Conservation (phyloP, 495 filamentous ascomycete species). For the Xylaria scruposa region DNA sequence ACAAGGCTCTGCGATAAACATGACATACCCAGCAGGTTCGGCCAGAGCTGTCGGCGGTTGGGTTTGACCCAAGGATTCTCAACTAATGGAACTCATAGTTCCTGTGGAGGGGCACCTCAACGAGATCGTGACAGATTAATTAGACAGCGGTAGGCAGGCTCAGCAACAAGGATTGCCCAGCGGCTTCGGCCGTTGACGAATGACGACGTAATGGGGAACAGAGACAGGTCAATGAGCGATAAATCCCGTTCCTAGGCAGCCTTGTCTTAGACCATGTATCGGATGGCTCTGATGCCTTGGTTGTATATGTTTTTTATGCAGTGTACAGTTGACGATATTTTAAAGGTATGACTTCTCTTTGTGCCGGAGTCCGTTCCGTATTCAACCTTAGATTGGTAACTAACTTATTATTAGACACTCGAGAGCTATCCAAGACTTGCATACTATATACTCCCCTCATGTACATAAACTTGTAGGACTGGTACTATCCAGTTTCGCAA, state of each 20-base stretch:
- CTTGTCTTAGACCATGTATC: conserved; percentile 10
- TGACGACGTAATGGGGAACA: neutral
- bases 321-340: conserved; percentile 1
- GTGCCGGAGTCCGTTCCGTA: conserved; percentile 20
- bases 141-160: conserved; percentile 29
- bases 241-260: conserved; percentile 4
- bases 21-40: neutral
- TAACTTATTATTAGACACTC: conserved; percentile 25
- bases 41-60: conserved; percentile 14
- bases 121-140: conserved; percentile 40
- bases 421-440: conserved; percentile 12
- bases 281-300: conserved; percentile 1
- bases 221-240: conserved; percentile 3
- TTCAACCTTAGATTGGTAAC: conserved; percentile 13
- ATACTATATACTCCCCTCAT: conserved; percentile 14
- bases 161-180: conserved; percentile 28
- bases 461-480: neutral
- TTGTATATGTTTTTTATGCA: neutral
- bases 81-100: conserved; percentile 30
- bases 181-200: conserved; percentile 26
- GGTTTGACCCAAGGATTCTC: conserved; percentile 29
- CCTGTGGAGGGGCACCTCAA: conserved; percentile 15
- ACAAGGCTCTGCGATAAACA: conserved; percentile 23
- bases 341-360: neutral
- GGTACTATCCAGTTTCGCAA: conserved; percentile 46